phyloP scores from a whole-genome alignment of 1,284 basidiomycete genomes.

The Malassezia globosa region DNA sequence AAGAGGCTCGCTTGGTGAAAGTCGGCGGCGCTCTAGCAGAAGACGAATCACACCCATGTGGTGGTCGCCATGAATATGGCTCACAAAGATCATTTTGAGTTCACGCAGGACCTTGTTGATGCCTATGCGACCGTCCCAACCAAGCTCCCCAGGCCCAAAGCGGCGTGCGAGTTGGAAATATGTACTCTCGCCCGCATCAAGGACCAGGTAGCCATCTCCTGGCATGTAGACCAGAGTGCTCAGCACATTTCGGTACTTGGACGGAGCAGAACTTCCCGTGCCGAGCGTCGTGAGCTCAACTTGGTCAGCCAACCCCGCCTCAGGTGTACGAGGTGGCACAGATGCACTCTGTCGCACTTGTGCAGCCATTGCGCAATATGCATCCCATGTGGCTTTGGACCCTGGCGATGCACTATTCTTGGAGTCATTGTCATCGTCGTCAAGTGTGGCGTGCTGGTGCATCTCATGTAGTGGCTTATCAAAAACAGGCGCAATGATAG shows the following conservation, averaged over 20 bases:
- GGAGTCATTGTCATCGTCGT: too few relatives aligned
- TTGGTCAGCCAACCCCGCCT: conserved; percentile 35
- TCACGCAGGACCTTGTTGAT: conserved; percentile 52
- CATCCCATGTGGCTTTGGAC: conserved; percentile 15
- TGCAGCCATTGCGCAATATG: conserved; percentile 18
- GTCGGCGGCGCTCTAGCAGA: conserved; percentile 61
- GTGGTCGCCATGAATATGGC: conserved; percentile 86
- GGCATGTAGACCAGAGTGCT: conserved; percentile 38
- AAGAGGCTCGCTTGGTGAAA: conserved; percentile 51
- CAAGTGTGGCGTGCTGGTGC: conserved; percentile 15
- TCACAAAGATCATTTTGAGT: conserved; percentile 70
- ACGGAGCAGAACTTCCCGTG: conserved; percentile 75
- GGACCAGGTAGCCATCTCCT: conserved; percentile 52
- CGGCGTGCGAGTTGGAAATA: conserved; percentile 73
- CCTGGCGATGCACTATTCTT: conserved; percentile 16
- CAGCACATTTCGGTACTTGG: conserved; percentile 47
- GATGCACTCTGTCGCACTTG: conserved; percentile 26
- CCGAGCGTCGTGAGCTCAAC: conserved; percentile 69
- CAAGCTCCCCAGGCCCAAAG: conserved; percentile 53
- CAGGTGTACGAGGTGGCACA: neutral
- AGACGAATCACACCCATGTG: conserved; percentile 71
- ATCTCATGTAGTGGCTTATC: conserved; percentile 35
- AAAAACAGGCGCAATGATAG: conserved; percentile 24
- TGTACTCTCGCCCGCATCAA: conserved; percentile 84
- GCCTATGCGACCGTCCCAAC: conserved; percentile 16